A percentile compares a stretch with the other conserved stretches of the same genome.
phyloP scores from a whole-genome alignment of 2,329 filamentous ascomycete species.

The Cladosporium sp. region DNA sequence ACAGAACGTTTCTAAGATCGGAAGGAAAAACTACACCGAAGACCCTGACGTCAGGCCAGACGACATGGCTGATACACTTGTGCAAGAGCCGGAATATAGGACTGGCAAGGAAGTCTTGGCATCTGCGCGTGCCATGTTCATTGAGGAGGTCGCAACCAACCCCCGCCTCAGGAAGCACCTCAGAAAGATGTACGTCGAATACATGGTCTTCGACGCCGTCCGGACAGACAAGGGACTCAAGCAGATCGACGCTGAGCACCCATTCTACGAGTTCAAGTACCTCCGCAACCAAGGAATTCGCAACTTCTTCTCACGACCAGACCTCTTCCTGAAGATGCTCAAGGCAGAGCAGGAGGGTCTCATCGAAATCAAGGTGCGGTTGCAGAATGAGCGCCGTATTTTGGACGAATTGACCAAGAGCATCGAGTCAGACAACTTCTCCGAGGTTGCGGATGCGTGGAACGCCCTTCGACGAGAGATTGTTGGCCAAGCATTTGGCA shows the following conservation, averaged over 20 bases:
- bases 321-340: conserved; percentile 94
- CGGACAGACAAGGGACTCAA: conserved; percentile 92
- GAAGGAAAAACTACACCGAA: conserved; percentile 78
- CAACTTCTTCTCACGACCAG: conserved; percentile 75
- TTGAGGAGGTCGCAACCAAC: conserved; percentile 84
- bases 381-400: conserved; percentile 76
- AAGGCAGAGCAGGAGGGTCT: conserved; percentile 94
- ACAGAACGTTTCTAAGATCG: conserved; percentile 77
- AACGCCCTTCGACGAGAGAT: conserved; percentile 84
- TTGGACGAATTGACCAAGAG: conserved; percentile 74
- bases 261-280: conserved; percentile 98
- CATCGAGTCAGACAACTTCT: conserved; percentile 93
- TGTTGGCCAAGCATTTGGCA: conserved; percentile 75
- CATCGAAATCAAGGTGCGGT: conserved; percentile 76
- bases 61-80: conserved; percentile 79
- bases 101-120: conserved; percentile 74
- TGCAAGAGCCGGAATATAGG: conserved; percentile 69
- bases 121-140: conserved; percentile 82
- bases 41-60: conserved; percentile 78
- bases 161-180: conserved; percentile 88
- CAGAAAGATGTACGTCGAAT: conserved; percentile 77
- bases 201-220: conserved; percentile 80
- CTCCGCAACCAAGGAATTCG: conserved; percentile 74
- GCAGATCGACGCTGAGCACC: conserved; percentile 91
- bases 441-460: conserved; percentile 92